Evolutionary conservation across 164 flowering plant genomes (phyloP).

Genomic region (Annona squamosa): DNA sequence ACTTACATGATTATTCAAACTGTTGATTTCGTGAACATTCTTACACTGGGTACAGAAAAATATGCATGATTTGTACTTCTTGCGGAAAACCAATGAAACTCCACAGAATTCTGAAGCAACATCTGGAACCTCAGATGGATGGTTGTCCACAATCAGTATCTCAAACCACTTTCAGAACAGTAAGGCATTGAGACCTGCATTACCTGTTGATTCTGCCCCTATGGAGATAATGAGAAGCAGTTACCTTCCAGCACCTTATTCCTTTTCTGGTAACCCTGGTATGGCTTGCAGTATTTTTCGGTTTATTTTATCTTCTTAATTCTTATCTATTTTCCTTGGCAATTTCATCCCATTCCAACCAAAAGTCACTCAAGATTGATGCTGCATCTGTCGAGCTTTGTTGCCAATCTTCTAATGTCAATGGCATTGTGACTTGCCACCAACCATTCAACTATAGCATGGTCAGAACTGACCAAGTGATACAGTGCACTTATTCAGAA

Average conservation of each 20-base stretch:
- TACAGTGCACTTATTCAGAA: no score
- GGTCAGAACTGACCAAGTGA: no score
- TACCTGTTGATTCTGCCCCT: slow-evolving; percentile 25
- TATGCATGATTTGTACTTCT: slow-evolving; percentile 11
- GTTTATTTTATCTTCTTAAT: neutral
- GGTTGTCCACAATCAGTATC: slow-evolving; percentile 22
- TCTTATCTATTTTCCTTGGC: neutral
- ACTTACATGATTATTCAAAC: no score
- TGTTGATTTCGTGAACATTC: no score
- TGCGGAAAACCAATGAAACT: slow-evolving; percentile 29
- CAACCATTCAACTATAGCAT: no score
- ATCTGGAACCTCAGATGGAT: slow-evolving; percentile 28
- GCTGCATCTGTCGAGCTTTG: no score
- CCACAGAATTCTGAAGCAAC: slow-evolving; percentile 32
- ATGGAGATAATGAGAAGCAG: slow-evolving; percentile 31
- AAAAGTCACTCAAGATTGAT: no score
- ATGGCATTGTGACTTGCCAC: no score
- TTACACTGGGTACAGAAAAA: slow-evolving; percentile 24
- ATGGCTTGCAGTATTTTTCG: slow-evolving; percentile 7
- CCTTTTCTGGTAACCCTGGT: slow-evolving; percentile 55
- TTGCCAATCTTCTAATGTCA: no score
- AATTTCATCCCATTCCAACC: no score
- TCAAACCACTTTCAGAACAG: slow-evolving; percentile 32
- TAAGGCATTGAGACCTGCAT: slow-evolving; percentile 22
- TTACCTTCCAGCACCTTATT: slow-evolving; percentile 36